Conservation (phyloP, 169 alveolate genomes). For the Plasmodium knowlesi region DNA sequence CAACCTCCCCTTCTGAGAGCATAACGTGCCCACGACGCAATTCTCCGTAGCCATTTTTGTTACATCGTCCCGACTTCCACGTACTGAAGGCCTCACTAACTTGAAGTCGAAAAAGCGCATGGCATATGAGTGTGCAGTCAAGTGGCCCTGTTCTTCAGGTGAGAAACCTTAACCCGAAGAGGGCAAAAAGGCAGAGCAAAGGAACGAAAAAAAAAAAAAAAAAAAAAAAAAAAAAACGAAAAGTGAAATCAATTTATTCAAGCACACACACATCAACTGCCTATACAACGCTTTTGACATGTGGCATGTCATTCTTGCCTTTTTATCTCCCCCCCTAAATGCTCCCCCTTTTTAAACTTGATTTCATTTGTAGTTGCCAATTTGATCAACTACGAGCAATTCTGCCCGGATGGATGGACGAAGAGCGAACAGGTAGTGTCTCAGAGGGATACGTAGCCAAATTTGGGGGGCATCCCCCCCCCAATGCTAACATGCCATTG, state of each 20-base stretch:
- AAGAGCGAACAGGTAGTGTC: slow-evolving; percentile 19
- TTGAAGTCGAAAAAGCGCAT: slow-evolving; percentile 13
- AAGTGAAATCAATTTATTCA: not conserved
- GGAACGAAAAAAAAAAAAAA: not conserved
- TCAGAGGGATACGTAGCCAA: not conserved
- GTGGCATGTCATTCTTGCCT: not conserved
- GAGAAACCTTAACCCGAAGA: not conserved
- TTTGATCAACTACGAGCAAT: slow-evolving; percentile 22
- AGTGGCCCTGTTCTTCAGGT: slow-evolving; percentile 61
- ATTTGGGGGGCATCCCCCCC: not conserved
- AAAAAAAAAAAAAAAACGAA: not conserved
- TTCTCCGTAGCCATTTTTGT: not conserved
- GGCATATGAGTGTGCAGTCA: slow-evolving; percentile 50
- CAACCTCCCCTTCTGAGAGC: not conserved
- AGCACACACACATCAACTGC: not conserved
- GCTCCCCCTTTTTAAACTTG: not conserved
- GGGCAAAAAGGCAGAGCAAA: not conserved
- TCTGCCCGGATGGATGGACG: slow-evolving; percentile 61
- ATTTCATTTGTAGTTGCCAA: not conserved
- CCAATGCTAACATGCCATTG: not conserved
- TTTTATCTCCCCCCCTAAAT: not conserved
- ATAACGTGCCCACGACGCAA: not conserved
- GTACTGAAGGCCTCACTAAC: slow-evolving; percentile 6
- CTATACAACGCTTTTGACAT: not conserved
- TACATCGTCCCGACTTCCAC: not conserved